Evolutionary conservation across 225 moss, liverwort and hornwort species (phyloP).

Genomic region (Pseudisothecium myosuroides): DNA sequence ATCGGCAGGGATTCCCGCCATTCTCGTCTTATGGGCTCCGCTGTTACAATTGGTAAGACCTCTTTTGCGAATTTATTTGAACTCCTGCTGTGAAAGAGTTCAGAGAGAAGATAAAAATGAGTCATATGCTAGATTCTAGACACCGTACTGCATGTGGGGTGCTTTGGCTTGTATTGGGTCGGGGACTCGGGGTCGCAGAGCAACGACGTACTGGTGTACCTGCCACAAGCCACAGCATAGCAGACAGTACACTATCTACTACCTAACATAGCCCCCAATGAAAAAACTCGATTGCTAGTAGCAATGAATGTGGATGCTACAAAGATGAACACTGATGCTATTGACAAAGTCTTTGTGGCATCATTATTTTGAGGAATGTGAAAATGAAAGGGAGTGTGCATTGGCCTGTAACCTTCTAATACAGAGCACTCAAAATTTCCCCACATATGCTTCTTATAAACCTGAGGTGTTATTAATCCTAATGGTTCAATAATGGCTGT

Average conservation of each 20-base stretch:
- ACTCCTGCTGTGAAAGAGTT: neutral
- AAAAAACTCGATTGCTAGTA: neutral
- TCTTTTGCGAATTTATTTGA: neutral
- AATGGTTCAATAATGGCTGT: neutral
- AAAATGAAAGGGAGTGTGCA: neutral
- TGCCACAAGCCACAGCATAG: neutral
- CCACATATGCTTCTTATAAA: neutral
- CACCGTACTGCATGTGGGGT: neutral
- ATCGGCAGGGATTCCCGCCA: slow-evolving; percentile 3
- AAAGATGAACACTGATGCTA: neutral
- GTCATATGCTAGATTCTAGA: neutral
- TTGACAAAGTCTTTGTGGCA: neutral
- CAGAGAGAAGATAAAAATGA: neutral
- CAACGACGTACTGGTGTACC: neutral
- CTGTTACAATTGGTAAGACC: slow-evolving; percentile 14
- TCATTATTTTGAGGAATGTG: neutral
- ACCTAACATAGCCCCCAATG: neutral
- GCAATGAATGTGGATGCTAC: neutral
- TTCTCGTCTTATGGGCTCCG: slow-evolving; percentile 27
- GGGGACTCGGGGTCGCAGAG: neutral
- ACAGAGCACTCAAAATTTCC: neutral
- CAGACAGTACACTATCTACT: neutral
- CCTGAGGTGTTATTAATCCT: too few species aligned
- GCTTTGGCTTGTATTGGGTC: neutral
- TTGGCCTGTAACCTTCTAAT: neutral